phyloP scores from a whole-genome alignment of 1,284 basidiomycete genomes.

The Moesziomyces globuligerus region DNA sequence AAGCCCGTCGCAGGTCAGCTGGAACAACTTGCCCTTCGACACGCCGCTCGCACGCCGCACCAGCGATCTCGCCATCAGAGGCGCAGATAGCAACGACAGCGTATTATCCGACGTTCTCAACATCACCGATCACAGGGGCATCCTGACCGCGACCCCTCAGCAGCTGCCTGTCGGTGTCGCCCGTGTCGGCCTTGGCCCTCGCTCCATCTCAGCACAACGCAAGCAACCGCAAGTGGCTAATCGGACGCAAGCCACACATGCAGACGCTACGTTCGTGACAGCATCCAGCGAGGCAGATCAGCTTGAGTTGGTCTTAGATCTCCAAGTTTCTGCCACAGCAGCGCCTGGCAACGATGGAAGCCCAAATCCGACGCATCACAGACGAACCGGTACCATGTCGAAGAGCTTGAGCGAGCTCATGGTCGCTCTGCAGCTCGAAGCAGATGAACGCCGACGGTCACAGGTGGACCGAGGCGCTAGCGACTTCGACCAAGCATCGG shows the following conservation, averaged over 20 bases:
- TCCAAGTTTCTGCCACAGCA: neutral
- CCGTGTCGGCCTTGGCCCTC: constrained; percentile 24
- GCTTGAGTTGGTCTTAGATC: constrained; percentile 1
- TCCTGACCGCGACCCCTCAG: constrained; percentile 10
- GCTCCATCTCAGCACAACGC: neutral
- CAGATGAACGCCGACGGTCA: constrained; percentile 17
- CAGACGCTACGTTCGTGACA: neutral
- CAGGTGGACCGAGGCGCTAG: no score
- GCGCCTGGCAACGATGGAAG: neutral
- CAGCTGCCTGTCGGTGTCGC: constrained; percentile 1
- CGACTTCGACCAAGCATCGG: no score
- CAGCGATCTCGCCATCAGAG: neutral
- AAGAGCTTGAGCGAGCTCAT: constrained; percentile 45
- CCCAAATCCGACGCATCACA: constrained; percentile 3
- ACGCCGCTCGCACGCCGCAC: neutral
- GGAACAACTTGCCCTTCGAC: neutral
- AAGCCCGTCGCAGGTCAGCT: constrained; percentile 3
- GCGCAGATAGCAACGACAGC: constrained; percentile 22
- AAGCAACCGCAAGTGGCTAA: no score
- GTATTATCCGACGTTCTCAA: constrained; percentile 36
- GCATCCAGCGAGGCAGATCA: constrained; percentile 12
- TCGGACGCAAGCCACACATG: no score
- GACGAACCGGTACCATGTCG: constrained; percentile 25
- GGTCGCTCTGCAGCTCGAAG: constrained; percentile 37
- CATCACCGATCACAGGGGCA: constrained; percentile 16